phyloP scores from a whole-genome alignment of 352 stramenopile genomes.

The Blastocystis sp. region DNA sequence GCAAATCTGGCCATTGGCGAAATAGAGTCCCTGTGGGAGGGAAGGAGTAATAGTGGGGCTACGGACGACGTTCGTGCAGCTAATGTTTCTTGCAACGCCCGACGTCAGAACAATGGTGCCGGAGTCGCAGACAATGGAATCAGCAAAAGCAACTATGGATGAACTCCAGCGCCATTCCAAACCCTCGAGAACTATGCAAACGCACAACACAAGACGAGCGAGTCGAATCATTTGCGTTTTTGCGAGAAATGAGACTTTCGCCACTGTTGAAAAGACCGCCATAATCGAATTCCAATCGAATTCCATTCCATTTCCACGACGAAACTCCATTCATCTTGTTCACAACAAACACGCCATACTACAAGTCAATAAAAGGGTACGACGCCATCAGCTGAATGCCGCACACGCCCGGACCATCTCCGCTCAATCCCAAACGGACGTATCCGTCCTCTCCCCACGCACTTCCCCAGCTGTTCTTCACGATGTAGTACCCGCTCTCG shows the following conservation, averaged over 20 bases:
- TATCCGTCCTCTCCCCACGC: constrained; percentile 60
- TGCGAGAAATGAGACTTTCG: not conserved
- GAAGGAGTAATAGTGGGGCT: not conserved
- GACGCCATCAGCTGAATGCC: constrained; percentile 55
- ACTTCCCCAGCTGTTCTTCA: constrained; percentile 55
- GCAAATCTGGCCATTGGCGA: not conserved
- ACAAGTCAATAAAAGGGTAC: constrained; percentile 64
- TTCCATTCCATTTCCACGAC: constrained; percentile 1
- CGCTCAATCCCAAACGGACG: not conserved
- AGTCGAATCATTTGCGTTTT: not conserved
- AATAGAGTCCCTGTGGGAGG: not conserved
- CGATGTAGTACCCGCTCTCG: constrained; percentile 14
- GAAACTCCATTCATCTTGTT: not conserved
- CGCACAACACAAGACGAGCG: not conserved
- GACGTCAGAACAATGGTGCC: not conserved
- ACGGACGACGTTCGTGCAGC: not conserved
- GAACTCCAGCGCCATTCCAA: not conserved
- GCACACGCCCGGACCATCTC: constrained; percentile 15
- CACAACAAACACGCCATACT: constrained; percentile 28
- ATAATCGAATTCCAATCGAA: not conserved
- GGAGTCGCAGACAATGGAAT: not conserved
- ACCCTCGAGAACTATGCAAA: not conserved
- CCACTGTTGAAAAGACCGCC: not conserved
- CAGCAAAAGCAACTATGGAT: not conserved
- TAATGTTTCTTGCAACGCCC: not conserved